Evolutionary conservation across 140 eudicot genomes (phyloP).

Genomic region (Stevia rebaudiana): DNA sequence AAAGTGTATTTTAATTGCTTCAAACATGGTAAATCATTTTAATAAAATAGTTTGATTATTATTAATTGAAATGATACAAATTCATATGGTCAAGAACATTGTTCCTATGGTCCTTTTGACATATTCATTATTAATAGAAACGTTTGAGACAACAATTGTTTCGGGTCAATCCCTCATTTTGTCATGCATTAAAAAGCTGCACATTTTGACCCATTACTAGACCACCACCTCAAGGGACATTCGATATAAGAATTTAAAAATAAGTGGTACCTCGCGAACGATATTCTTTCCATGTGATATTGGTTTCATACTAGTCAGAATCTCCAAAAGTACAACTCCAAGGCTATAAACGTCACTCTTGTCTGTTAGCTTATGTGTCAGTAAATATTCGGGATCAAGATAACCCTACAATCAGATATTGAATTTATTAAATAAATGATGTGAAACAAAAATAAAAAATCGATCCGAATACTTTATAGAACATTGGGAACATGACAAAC

Average conservation of each 20-base stretch:
- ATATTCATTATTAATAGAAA: neutral
- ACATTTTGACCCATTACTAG: neutral
- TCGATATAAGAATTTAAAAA: neutral
- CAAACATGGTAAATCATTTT: neutral
- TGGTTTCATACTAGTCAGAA: slow-evolving; percentile 69
- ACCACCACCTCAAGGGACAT: neutral
- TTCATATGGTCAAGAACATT: slow-evolving; percentile 40
- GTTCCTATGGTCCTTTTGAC: slow-evolving; percentile 19
- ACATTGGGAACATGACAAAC: too few relatives aligned
- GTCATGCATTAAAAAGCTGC: neutral
- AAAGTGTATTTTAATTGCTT: neutral
- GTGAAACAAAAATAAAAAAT: neutral
- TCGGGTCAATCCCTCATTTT: neutral
- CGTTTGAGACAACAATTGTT: neutral
- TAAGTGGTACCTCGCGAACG: slow-evolving; percentile 64
- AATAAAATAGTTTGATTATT: neutral
- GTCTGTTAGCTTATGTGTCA: slow-evolving; percentile 63
- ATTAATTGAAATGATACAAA: neutral
- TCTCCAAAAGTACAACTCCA: slow-evolving; percentile 77
- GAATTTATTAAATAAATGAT: neutral
- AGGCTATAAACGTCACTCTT: slow-evolving; percentile 90
- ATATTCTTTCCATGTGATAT: slow-evolving; percentile 75
- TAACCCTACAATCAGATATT: slow-evolving; percentile 49
- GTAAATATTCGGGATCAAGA: slow-evolving; percentile 77
- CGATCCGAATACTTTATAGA: too few relatives aligned